A percentile compares a stretch with the other conserved stretches of the same genome.
Evolutionary conservation across 2,329 filamentous ascomycete species (phyloP).

Genomic region (Ambrosiella xylebori): DNA sequence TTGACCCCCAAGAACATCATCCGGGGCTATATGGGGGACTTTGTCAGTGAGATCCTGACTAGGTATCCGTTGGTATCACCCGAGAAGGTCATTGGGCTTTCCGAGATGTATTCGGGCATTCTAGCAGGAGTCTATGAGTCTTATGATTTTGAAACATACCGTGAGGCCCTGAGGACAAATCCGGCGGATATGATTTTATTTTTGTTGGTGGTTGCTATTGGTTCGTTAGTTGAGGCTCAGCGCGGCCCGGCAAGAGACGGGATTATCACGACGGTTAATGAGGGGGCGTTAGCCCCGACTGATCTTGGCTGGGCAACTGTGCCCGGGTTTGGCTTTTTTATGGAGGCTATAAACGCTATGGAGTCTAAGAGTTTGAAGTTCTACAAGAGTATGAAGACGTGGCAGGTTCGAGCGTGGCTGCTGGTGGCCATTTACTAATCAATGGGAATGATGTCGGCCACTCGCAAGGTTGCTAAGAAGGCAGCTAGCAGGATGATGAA

Average conservation of each 20-base stretch:
- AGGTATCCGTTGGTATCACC: slow-evolving; percentile 6
- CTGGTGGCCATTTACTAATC: slow-evolving; percentile 3
- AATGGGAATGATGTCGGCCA: neutral
- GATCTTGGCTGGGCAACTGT: slow-evolving; percentile 3
- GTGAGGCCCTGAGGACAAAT: neutral
- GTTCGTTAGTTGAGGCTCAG: slow-evolving; percentile 6
- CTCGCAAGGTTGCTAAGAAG: neutral
- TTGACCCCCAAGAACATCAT: neutral
- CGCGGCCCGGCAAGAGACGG: neutral
- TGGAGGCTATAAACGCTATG: slow-evolving; percentile 1
- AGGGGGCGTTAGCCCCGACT: neutral
- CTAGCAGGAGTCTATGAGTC: neutral
- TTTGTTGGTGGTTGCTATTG: slow-evolving; percentile 1
- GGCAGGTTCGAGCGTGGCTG: slow-evolving; percentile 6
- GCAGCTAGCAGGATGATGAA: neutral
- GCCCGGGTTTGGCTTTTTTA: slow-evolving; percentile 3
- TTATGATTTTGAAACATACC: neutral
- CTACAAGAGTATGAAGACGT: slow-evolving; percentile 4
- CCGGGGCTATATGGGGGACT: slow-evolving; percentile 6
- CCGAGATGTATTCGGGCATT: neutral
- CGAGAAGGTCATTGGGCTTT: slow-evolving; percentile 2
- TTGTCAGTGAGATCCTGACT: neutral
- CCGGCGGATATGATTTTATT: slow-evolving; percentile 2
- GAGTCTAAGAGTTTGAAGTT: neutral
- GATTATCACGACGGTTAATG: neutral